Base-by-base conservation (phyloP, 2,329 filamentous ascomycete species). In the Aspergillaceae sp. region DNA sequence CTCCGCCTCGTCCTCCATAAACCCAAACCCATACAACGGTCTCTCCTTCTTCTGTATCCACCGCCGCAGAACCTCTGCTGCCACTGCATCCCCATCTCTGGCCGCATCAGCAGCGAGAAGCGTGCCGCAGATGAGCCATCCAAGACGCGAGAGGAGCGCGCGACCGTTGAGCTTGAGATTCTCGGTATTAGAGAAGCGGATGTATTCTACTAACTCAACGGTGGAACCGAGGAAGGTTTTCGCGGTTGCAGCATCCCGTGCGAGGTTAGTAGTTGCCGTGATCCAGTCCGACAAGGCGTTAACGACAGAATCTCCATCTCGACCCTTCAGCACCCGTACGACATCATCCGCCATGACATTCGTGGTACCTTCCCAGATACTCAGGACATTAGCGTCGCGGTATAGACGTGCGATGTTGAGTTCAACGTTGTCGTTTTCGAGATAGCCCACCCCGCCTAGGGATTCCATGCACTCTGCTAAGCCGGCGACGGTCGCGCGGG, bases 281-380 rank as follows among this genome's bases (percentile, higher is more conserved):
- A 6, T 26, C 40, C 40, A n/a, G 26, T 7, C 30, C 28, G 8
- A 10, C 29, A 41, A 11, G n/a, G 28, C 30, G n/a, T 29, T 29
- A 5, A 41, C 3, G 9, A 41, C 28, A 9, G 11, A 30, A 3
- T 5, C 29, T 11, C 44, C 37, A 42, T 48, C 44, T 42, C 40
- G 19, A 49, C 37, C 34, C 40, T 49, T 68, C 5, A 73, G 50
- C 3, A 74, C 68, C 4, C 72, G 61, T 29, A 74, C 63, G 1
- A 73, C 57, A 50, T 75, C 73, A 11, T 70, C 69, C 7, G 78
- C 77, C 51, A 87, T 72, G 19, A 87, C 79, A 56, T 84, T 81
- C 0, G 82, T 84, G 0, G 83, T 87, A 2, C 83, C 82, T 62
- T 85, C 82, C 80, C 81, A 84, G 42, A 87, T 86, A 9, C 77